Conservation (phyloP, 2,329 filamentous ascomycete genomes). For the Colletotrichum sp. region DNA sequence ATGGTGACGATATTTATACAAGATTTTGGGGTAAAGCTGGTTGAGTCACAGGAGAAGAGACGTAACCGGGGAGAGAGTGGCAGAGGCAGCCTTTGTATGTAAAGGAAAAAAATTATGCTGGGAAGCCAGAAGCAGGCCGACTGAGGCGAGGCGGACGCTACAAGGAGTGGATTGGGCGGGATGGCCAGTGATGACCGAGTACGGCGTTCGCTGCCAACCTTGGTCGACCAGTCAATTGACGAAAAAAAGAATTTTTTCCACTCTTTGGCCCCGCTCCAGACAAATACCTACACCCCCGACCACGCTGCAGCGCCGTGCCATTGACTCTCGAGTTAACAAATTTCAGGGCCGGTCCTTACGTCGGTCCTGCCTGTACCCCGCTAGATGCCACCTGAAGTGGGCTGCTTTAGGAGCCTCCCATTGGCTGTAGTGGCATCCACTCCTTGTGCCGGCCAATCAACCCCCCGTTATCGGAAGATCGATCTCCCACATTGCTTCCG, state of each 20-base stretch:
- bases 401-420: not conserved
- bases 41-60: conserved; percentile 17
- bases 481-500: not conserved
- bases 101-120: not conserved
- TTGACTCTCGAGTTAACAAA: conserved; percentile 9
- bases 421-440: not conserved
- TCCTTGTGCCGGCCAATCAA: not conserved
- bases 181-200: conserved; percentile 21
- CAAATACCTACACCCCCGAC: not conserved
- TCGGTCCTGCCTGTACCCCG: conserved; percentile 14
- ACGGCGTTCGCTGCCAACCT: conserved; percentile 15
- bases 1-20: conserved; percentile 7
- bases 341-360: conserved; percentile 8
- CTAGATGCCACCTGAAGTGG: conserved; percentile 18
- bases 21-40: not conserved
- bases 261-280: conserved; percentile 18
- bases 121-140: conserved; percentile 1
- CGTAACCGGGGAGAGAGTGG: not conserved
- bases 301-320: not conserved
- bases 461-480: conserved; percentile 19
- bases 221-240: conserved; percentile 9
- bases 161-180: conserved; percentile 22
- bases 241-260: conserved; percentile 17
- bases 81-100: not conserved
- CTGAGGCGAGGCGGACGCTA: conserved; percentile 16